These are phyloP conservation scores for Prinsepia uniflora DNA, from an alignment of 306 rosid genomes.

Conservation along the genomic window DNA sequence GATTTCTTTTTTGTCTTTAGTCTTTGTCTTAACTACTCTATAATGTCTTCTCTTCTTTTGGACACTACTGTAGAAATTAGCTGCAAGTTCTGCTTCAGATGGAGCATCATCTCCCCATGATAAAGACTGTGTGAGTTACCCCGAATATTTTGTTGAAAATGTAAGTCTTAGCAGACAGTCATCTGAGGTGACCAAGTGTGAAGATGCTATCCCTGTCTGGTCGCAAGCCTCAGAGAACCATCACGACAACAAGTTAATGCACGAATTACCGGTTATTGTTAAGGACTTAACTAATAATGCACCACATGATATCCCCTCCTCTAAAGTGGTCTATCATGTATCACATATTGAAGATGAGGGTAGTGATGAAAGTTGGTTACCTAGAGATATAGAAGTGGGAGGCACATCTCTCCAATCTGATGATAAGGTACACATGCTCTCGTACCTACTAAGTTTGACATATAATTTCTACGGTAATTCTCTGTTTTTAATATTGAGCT, in stretches of 20 bases:
- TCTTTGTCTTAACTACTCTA: conserved; percentile 13
- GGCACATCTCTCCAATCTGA: conserved; percentile 38
- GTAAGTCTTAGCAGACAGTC: conserved; percentile 23
- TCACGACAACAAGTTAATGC: conserved; percentile 25
- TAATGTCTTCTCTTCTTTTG: conserved; percentile 16
- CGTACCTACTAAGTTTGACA: conserved; percentile 2
- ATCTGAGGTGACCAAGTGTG: conserved; percentile 16
- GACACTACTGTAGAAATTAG: conserved; percentile 45
- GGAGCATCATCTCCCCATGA: conserved; percentile 34
- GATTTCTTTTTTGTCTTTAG: background rate
- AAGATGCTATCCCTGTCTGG: conserved; percentile 25
- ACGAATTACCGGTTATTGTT: conserved; percentile 26
- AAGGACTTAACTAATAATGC: conserved; percentile 35
- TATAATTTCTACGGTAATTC: conserved; percentile 17
- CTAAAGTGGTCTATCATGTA: conserved; percentile 38
- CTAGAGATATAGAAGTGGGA: conserved; percentile 25
- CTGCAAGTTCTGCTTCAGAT: conserved; percentile 32
- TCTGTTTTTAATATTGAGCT: conserved; percentile 16
- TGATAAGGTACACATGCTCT: conserved; percentile 47
- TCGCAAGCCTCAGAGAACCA: conserved; percentile 22
- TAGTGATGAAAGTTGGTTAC: conserved; percentile 36
- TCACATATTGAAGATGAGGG: conserved; percentile 42
- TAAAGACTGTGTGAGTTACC: conserved; percentile 27
- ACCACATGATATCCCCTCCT: conserved; percentile 37
- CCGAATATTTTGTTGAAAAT: conserved; percentile 33